phyloP scores from a whole-genome alignment of 768 basidiomycete genomes.

The Suillus sp. region DNA sequence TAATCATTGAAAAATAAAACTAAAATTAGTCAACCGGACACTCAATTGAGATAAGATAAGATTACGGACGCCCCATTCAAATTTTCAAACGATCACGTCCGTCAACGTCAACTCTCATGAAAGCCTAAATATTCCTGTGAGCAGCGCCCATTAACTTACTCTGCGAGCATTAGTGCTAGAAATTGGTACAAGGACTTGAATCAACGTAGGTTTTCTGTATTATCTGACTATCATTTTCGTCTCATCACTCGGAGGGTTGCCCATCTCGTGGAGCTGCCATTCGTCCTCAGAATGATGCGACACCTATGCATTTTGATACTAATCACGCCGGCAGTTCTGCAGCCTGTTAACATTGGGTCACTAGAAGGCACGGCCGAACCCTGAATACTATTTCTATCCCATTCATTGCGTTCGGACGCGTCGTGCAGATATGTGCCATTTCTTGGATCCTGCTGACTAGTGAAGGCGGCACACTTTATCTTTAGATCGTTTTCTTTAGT shows the following conservation, averaged over 20 bases:
- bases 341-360: background rate
- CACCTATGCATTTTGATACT: background rate
- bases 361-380: too few species aligned
- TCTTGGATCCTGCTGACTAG: too few species aligned
- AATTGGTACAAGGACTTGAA: background rate
- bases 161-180: background rate
- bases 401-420: too few species aligned
- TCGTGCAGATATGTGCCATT: too few species aligned
- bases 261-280: too few species aligned
- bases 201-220: background rate
- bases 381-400: too few species aligned
- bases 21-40: background rate
- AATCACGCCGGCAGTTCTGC: background rate
- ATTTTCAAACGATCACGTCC: background rate
- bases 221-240: background rate
- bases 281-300: background rate
- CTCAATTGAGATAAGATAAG: conserved; percentile 2
- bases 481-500: too few species aligned
- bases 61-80: background rate
- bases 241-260: too few species aligned
- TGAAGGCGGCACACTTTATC: too few species aligned
- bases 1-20: background rate
- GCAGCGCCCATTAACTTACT: background rate
- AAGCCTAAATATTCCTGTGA: background rate
- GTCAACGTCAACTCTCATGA: too few species aligned